Percentiles rank a stretch among this genome's conserved stretches.
phyloP scores from a whole-genome alignment of 306 rosid species.

The Parietaria judaica region DNA sequence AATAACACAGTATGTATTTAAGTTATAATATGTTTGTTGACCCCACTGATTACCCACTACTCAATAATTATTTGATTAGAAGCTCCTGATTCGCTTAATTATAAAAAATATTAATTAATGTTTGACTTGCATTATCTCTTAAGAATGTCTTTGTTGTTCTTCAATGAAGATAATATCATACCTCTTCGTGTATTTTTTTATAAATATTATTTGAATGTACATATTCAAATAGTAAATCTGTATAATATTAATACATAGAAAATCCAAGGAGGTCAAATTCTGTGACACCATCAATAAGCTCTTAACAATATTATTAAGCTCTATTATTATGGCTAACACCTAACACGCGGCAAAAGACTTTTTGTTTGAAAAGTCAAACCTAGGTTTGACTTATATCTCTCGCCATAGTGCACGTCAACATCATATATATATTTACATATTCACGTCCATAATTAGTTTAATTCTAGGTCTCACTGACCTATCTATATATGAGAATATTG shows the following conservation, averaged over 20 bases:
- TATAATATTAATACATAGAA: constrained; percentile 2
- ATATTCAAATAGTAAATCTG: too few species aligned
- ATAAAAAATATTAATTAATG: background rate
- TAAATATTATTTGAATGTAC: constrained; percentile 12
- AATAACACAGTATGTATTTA: background rate
- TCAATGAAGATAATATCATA: background rate
- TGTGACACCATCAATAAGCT: constrained; percentile 53
- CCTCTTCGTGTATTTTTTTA: background rate
- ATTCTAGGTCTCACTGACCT: background rate
- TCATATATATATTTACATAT: background rate
- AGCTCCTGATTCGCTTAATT: constrained; percentile 1
- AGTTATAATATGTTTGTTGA: background rate
- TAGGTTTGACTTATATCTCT: constrained; percentile 20
- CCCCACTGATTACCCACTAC: constrained; percentile 15
- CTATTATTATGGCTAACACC: constrained; percentile 22
- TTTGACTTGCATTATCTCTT: constrained; percentile 21
- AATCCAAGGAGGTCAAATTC: constrained; percentile 52
- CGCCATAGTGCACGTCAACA: background rate
- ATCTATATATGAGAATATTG: background rate
- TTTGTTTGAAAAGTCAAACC: constrained; percentile 31
- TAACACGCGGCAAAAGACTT: constrained; percentile 49
- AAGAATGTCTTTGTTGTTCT: background rate
- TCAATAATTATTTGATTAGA: constrained; percentile 1
- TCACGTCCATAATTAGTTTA: background rate
- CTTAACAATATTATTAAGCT: background rate